These are phyloP conservation scores for Penicillium sp. DNA, from an alignment of 2,329 filamentous ascomycete genomes.

Conservation along the genomic window DNA sequence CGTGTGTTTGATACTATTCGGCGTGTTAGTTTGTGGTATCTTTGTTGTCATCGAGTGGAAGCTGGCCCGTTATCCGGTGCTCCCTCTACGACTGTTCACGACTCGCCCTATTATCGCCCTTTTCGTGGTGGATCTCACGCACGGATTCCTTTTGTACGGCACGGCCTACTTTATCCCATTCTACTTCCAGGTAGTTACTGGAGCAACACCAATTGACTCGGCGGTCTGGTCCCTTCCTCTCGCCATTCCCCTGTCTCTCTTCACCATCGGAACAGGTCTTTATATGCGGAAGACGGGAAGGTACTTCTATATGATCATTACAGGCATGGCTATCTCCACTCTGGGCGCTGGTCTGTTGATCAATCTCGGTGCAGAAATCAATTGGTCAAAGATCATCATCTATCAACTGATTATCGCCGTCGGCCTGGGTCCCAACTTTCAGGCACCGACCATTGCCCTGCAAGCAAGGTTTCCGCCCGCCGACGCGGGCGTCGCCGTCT, in stretches of 20 bases:
- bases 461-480: neutral
- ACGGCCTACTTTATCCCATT: slow-evolving; percentile 25
- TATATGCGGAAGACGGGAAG: slow-evolving; percentile 1
- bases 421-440: slow-evolving; percentile 18
- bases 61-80: slow-evolving; percentile 64
- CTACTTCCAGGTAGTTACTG: slow-evolving; percentile 30
- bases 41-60: slow-evolving; percentile 58
- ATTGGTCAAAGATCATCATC: slow-evolving; percentile 12
- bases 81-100: slow-evolving; percentile 57
- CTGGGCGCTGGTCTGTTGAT: slow-evolving; percentile 1
- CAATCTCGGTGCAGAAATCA: slow-evolving; percentile 1
- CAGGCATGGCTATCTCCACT: neutral
- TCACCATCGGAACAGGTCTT: neutral
- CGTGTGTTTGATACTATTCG: slow-evolving; percentile 8
- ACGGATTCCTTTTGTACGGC: slow-evolving; percentile 14
- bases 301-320: neutral
- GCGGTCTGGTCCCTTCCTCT: slow-evolving; percentile 24
- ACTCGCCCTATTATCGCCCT: slow-evolving; percentile 21
- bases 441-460: slow-evolving; percentile 18
- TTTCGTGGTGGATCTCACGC: slow-evolving; percentile 12
- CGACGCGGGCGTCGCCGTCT: neutral
- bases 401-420: slow-evolving; percentile 17
- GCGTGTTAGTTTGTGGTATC: neutral
- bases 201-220: slow-evolving; percentile 19
- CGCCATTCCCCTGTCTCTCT: slow-evolving; percentile 8